A percentile compares a stretch with the other conserved stretches of the same genome.
These are phyloP conservation scores for Pelargonium nanum DNA, from an alignment of 345 rosid genomes.

Conservation along the genomic window DNA sequence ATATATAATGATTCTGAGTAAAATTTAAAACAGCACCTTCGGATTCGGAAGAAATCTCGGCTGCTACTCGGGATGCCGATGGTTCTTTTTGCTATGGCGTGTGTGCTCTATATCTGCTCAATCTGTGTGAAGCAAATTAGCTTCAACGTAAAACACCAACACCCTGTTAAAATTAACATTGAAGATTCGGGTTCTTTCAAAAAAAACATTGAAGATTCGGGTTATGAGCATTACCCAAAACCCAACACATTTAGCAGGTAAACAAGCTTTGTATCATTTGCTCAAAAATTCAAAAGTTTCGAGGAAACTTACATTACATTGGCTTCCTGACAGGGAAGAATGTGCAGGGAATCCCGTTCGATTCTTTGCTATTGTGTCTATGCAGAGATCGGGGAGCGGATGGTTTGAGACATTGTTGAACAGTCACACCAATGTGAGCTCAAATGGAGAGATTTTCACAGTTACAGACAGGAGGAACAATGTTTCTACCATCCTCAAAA, in stretches of 20 bases:
- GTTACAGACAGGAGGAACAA: conserved; percentile 51
- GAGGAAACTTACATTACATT: conserved; percentile 1
- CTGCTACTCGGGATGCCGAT: conserved; percentile 58
- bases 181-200: conserved; percentile 19
- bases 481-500: conserved; percentile 44
- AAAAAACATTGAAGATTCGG: conserved; percentile 6
- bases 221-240: conserved; percentile 58
- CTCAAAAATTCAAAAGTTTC: neutral
- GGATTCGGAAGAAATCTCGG: conserved; percentile 62
- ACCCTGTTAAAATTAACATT: conserved; percentile 21
- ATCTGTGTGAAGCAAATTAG: conserved; percentile 60
- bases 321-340: conserved; percentile 42
- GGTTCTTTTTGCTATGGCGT: conserved; percentile 55
- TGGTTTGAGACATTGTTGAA: conserved; percentile 97
- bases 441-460: conserved; percentile 89
- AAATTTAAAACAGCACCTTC: too few relatives aligned
- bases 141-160: conserved; percentile 17
- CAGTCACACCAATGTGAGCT: conserved; percentile 80
- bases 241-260: conserved; percentile 81
- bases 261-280: neutral
- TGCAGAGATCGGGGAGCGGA: conserved; percentile 98
- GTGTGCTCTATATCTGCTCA: conserved; percentile 57
- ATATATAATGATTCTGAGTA: too few relatives aligned
- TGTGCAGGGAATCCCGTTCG: conserved; percentile 69
- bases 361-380: conserved; percentile 76